These are phyloP conservation scores for Starmerella bombi DNA, from an alignment of 805 yeast genomes.

Conservation along the genomic window DNA sequence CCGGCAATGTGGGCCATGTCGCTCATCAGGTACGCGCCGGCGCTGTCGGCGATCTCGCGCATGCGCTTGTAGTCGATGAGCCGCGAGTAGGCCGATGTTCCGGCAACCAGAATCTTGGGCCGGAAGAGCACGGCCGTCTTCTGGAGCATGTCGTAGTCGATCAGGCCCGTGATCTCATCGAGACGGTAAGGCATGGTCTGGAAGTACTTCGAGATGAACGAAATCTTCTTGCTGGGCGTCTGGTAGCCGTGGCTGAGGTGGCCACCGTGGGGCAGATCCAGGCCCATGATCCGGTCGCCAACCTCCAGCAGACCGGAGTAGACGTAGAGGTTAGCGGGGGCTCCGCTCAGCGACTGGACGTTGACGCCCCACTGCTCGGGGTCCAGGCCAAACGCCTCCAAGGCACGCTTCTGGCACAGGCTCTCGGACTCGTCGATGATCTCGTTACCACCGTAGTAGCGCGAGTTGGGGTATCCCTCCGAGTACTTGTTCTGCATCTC, in stretches of 20 bases:
- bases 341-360: constrained; percentile 89
- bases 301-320: constrained; percentile 80
- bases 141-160: constrained; percentile 80
- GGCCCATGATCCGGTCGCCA: constrained; percentile 92
- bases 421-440: constrained; percentile 83
- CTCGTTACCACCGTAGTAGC: constrained; percentile 97
- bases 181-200: constrained; percentile 96
- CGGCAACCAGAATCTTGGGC: constrained; percentile 92
- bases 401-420: constrained; percentile 82
- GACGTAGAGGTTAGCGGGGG: constrained; percentile 90
- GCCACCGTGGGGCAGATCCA: constrained; percentile 97
- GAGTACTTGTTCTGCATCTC: constrained; percentile 97
- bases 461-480: constrained; percentile 95
- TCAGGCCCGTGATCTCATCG: constrained; percentile 71
- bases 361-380: constrained; percentile 92
- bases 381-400: constrained; percentile 63
- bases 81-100: constrained; percentile 92
- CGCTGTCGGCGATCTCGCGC: constrained; percentile 80
- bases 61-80: constrained; percentile 79
- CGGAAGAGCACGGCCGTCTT: constrained; percentile 74
- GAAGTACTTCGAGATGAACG: constrained; percentile 84
- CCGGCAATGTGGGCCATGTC: constrained; percentile 99
- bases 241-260: constrained; percentile 96
- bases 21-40: constrained; percentile 81
- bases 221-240: constrained; percentile 76